These are phyloP conservation scores for Globisporangium nodosum DNA, from an alignment of 352 stramenopile species.

Conservation along the genomic window DNA sequence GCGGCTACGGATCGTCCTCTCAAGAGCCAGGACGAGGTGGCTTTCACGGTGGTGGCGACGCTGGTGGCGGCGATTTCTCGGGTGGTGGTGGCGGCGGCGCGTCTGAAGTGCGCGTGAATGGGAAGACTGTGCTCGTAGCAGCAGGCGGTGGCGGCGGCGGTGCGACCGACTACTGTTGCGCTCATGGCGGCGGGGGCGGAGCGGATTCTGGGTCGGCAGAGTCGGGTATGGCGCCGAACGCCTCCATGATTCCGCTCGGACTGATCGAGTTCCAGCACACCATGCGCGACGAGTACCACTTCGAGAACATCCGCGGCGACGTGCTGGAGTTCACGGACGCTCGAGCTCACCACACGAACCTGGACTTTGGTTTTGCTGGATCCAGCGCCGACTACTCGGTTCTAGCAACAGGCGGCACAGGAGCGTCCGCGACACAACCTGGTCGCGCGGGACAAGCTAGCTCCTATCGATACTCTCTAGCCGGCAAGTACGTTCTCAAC, in stretches of 20 bases:
- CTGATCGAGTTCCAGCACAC: slow-evolving; percentile 14
- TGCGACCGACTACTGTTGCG: slow-evolving; percentile 71
- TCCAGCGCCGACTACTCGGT: slow-evolving; percentile 39
- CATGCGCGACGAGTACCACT: slow-evolving; percentile 55
- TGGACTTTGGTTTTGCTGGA: slow-evolving; percentile 50
- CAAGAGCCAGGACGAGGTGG: slow-evolving; percentile 31
- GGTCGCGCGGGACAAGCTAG: slow-evolving; percentile 33
- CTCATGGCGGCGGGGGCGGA: slow-evolving; percentile 56
- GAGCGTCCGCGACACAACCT: slow-evolving; percentile 18
- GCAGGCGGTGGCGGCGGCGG: slow-evolving; percentile 68
- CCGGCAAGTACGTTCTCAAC: slow-evolving; percentile 34
- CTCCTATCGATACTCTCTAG: slow-evolving; percentile 38
- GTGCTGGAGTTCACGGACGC: slow-evolving; percentile 35
- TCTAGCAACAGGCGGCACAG: slow-evolving; percentile 44
- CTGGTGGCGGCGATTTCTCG: slow-evolving; percentile 40
- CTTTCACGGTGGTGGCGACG: slow-evolving; percentile 63
- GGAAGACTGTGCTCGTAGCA: slow-evolving; percentile 49
- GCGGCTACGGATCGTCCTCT: slow-evolving; percentile 21
- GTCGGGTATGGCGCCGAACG: slow-evolving; percentile 32
- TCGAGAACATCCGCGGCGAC: slow-evolving; percentile 41
- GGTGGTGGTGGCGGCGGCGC: slow-evolving; percentile 65
- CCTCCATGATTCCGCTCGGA: slow-evolving; percentile 19
- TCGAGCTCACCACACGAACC: slow-evolving; percentile 35
- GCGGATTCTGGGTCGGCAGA: slow-evolving; percentile 21
- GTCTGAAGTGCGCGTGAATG: slow-evolving; percentile 42